phyloP scores from a whole-genome alignment of 208 protist species.

The Vickermania spadyakhi region DNA sequence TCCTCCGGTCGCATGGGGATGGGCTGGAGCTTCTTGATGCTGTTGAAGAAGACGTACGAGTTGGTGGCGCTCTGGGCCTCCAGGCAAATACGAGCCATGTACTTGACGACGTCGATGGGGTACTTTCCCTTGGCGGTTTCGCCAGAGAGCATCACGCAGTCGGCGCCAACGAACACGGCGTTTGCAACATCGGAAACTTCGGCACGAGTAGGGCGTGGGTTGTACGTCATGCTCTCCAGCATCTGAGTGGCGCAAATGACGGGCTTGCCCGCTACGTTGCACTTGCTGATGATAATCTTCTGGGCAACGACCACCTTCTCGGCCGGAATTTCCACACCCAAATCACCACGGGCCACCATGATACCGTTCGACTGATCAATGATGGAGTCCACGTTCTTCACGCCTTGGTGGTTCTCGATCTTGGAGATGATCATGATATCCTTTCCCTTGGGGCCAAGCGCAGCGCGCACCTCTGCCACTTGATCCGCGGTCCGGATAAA shows the following conservation, averaged over 20 bases:
- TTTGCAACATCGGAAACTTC: conserved; percentile 98
- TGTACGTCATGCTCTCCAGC: conserved; percentile 96
- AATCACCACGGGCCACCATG: conserved; percentile 99
- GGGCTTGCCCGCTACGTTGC: conserved; percentile 96
- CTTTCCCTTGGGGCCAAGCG: conserved; percentile 86
- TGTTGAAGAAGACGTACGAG: conserved; percentile 74
- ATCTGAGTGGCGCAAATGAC: conserved; percentile 99
- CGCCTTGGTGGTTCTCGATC: conserved; percentile 98
- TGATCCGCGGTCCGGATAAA: conserved; percentile 96
- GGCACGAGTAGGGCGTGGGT: conserved; percentile 98
- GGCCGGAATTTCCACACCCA: conserved; percentile 98
- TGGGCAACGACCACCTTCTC: conserved; percentile 97
- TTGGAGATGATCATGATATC: conserved; percentile 97
- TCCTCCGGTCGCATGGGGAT: conserved; percentile 82
- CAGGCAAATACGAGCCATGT: conserved; percentile 92
- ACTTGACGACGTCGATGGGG: conserved; percentile 93
- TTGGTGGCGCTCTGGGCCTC: conserved; percentile 80
- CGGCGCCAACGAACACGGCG: conserved; percentile 97
- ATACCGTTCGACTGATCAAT: conserved; percentile 95
- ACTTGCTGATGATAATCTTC: conserved; percentile 99
- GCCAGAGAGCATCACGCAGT: conserved; percentile 98
- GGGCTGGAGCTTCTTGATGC: conserved; percentile 73
- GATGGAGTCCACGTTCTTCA: conserved; percentile 98
- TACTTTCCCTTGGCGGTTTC: conserved; percentile 98
- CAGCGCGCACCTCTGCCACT: conserved; percentile 88